phyloP scores from a whole-genome alignment of 1,284 basidiomycete species.

The Rhodotorula mucilaginosa region DNA sequence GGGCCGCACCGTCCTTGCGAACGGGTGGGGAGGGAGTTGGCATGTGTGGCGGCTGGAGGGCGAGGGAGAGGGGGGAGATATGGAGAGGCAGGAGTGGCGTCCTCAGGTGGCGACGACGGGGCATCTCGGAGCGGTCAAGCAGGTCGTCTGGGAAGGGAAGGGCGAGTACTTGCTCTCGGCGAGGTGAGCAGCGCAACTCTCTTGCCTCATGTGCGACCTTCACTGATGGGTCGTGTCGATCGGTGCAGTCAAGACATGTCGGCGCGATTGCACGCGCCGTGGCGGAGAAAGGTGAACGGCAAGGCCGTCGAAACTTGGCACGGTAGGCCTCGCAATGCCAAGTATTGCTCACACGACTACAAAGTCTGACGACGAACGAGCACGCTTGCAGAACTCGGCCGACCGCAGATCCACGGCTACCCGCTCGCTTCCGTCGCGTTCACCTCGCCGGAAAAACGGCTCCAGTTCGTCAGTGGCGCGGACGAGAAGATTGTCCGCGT shows the following conservation, averaged over 20 bases:
- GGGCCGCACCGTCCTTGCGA: conserved; percentile 68
- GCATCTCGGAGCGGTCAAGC: conserved; percentile 72
- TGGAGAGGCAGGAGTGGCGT: conserved; percentile 57
- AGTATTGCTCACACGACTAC: too few relatives aligned
- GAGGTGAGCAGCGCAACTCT: conserved; percentile 57
- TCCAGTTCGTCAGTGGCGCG: conserved; percentile 78
- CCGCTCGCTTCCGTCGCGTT: conserved; percentile 79
- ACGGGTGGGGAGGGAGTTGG: conserved; percentile 91
- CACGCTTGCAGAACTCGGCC: conserved; percentile 58
- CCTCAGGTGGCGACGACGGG: conserved; percentile 75
- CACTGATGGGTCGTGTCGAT: neutral
- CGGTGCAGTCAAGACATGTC: conserved; percentile 74
- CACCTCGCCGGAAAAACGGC: conserved; percentile 56
- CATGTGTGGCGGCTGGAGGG: conserved; percentile 64
- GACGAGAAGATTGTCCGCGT: conserved; percentile 90
- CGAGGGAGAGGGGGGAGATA: conserved; percentile 48
- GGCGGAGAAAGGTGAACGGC: conserved; percentile 26
- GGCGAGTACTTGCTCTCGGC: conserved; percentile 80
- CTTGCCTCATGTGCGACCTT: neutral
- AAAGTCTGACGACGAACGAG: too few relatives aligned
- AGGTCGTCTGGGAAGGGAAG: conserved; percentile 75
- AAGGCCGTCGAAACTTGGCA: conserved; percentile 61
- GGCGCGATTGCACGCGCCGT: conserved; percentile 73
- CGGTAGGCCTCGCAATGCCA: conserved; percentile 46
- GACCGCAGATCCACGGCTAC: conserved; percentile 93